Base-by-base conservation (phyloP, 805 yeast genomes). In the Sugiyamaella smithiae region DNA sequence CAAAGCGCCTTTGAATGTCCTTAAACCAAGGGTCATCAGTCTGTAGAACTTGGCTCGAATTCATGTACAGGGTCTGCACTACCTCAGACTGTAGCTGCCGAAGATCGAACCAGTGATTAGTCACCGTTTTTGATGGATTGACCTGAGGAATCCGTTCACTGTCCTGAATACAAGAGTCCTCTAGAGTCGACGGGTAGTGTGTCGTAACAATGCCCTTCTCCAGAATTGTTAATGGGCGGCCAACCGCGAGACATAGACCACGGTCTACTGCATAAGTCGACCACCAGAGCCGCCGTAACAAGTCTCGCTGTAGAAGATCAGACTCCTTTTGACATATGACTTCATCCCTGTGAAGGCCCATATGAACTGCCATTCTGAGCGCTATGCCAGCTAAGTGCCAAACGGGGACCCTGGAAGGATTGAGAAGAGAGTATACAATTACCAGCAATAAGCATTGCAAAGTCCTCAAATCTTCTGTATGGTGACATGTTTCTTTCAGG, bases 361-460 rank as follows among this genome's bases (percentile, higher is more conserved):
- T 32, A 23, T 46, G 51, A n/a, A 50, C 37, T 22, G 48, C 48
- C 44, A 50, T 35, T 9, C 53, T 35, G 22, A 47, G 19, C 4
- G 53, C 51, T n/a, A 47, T 36, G 8, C 53, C 53, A 4, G 44
- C 38, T 16, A 50, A 33, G 23, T 50, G 53, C 53, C 53, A 50
- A 1, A 50, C 51, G 7, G 51, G 43, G n/a, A 43, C 51, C 17
- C 29, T 48, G 2, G 51, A 33, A n/a, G 51, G 51, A 25, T 36
- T 48, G 22, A 48, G 31, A 19, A 48, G 43, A 3, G 51, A 48
- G 35, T 48, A 48, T 17, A 48, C 23, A 32, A 48, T 43, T 22
- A 37, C 44, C 26, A 48, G 26, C 4, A 48, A 35, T 16, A 48
- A 25, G 23, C 51, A 48, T 35, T 48, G 51, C 40, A 48, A n/a